Evolutionary conservation across 2,329 filamentous ascomycete genomes (phyloP), one percentile per base, ranked within the genome.

Genomic region (Apiospora koreana): DNA sequence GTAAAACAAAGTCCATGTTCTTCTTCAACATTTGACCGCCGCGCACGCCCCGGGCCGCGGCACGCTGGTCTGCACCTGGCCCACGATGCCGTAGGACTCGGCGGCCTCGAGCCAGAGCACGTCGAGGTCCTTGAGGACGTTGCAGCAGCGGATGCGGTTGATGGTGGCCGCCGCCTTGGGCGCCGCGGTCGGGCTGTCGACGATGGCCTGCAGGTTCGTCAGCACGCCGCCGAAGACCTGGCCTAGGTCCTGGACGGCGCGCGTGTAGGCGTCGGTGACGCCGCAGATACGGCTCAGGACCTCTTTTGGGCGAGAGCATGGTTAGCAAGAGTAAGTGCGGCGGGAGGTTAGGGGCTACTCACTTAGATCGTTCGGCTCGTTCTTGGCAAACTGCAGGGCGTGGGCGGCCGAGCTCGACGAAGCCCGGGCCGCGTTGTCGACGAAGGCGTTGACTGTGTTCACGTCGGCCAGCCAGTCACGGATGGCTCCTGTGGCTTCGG

Each of bases 61-160:
- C 41, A 66, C 65, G 25, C 1, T 28, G 38, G 38, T 45, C 65
- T 66, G 65, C 14, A 66, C 65, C 38, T 66, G 23, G 6, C 65
- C 65, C 23, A 28, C 21, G 43, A 66, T 10, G 65, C 65, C 38
- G 41, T 66, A 43, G 23, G 23, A 14, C 65, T 25, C 38, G 23
- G 65, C 65, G 8, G 65, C 65, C 65, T 66, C 65, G 65, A 10
- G n/a, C 65, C 65, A 66, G 65, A 66, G 41, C 41, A 46, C 65
- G 65, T 66, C 65, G 65, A 66, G 65, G 38, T 45, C 65, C 14
- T 6, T 14, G 16, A 66, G 65, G 18, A 45, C 65, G 65, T 66
- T 66, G 38, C 65, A 66, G 65, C 65, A 66, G 65, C 65, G 65
- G 43, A 66, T n/a, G 6, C 21, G 38, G 65, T 66, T 66, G 65